Evolutionary conservation across 208 protist species (phyloP).

Genomic region (Crithidia mellificae): DNA sequence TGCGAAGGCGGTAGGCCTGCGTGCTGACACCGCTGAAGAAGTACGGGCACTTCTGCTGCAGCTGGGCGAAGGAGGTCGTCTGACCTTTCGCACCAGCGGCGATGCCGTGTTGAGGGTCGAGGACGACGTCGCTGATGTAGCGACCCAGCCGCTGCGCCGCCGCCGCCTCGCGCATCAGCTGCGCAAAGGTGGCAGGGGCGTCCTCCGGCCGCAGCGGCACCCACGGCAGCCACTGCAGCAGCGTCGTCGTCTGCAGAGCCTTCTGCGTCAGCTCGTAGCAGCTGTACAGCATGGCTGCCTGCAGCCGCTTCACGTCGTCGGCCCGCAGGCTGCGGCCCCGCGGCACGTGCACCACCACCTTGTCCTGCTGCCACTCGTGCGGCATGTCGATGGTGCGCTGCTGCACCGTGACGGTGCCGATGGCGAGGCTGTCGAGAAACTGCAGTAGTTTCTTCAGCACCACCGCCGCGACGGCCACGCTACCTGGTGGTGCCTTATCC

Average conservation of each 20-base stretch:
- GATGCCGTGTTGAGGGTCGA: conserved; percentile 52
- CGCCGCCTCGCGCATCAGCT: conserved; percentile 73
- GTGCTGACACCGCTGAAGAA: conserved; percentile 77
- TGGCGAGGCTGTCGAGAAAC: conserved; percentile 36
- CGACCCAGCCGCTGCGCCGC: conserved; percentile 68
- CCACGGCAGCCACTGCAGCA: conserved; percentile 56
- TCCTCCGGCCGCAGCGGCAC: conserved; percentile 60
- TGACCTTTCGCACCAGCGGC: conserved; percentile 40
- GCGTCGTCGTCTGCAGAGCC: conserved; percentile 61
- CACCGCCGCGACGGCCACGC: conserved; percentile 5
- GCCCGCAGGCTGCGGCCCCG: conserved; percentile 33
- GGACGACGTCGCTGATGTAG: conserved; percentile 56
- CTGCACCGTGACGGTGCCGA: conserved; percentile 29
- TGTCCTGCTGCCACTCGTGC: conserved; percentile 52
- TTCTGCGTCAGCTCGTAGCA: conserved; percentile 51
- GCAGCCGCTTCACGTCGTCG: conserved; percentile 53
- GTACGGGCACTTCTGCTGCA: conserved; percentile 79
- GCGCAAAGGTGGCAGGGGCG: conserved; percentile 59
- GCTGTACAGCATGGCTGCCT: conserved; percentile 41
- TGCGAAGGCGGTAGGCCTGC: conserved; percentile 63
- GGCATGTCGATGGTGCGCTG: conserved; percentile 36
- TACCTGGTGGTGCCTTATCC: conserved; percentile 31
- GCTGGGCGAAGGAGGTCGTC: conserved; percentile 43
- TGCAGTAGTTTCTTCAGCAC: conserved; percentile 31
- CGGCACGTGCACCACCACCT: conserved; percentile 41